Conservation (phyloP, 257 asterid genomes). For the Cynanchum wilfordii region DNA sequence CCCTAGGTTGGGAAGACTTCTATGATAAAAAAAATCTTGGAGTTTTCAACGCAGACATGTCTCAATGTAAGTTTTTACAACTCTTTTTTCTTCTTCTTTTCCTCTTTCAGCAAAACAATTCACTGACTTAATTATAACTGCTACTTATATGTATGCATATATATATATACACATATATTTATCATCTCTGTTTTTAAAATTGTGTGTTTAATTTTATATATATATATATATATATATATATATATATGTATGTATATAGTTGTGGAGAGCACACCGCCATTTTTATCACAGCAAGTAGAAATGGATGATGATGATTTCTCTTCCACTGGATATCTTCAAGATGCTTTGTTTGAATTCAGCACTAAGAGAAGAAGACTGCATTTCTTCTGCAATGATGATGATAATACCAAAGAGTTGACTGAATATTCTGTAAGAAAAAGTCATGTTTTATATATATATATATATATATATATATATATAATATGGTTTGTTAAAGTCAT, state of each 20-base stretch:
- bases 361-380: slow-evolving; percentile 62
- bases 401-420: slow-evolving; percentile 11
- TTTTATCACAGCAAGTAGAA: slow-evolving; percentile 23
- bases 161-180: too few relatives aligned
- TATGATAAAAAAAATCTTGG: slow-evolving; percentile 31
- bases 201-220: not conserved
- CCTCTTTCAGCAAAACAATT: not conserved
- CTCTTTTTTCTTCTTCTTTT: not conserved
- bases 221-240: too few relatives aligned
- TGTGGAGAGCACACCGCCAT: slow-evolving; percentile 37
- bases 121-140: not conserved
- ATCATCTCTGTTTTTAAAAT: not conserved
- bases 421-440: slow-evolving; percentile 12
- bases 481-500: not conserved
- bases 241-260: slow-evolving; percentile 7
- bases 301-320: slow-evolving; percentile 25
- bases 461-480: not conserved
- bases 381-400: slow-evolving; percentile 25
- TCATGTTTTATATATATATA: not conserved
- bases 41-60: slow-evolving; percentile 65
- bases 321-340: slow-evolving; percentile 84
- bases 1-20: slow-evolving; percentile 34
- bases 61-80: slow-evolving; percentile 25
- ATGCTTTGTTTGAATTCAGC: slow-evolving; percentile 67
- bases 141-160: too few relatives aligned